A percentile compares a stretch with the other conserved stretches of the same genome.
These are phyloP conservation scores for Pestalotiopsis sp. DNA, from an alignment of 2,329 filamentous ascomycete genomes.

Conservation along the genomic window DNA sequence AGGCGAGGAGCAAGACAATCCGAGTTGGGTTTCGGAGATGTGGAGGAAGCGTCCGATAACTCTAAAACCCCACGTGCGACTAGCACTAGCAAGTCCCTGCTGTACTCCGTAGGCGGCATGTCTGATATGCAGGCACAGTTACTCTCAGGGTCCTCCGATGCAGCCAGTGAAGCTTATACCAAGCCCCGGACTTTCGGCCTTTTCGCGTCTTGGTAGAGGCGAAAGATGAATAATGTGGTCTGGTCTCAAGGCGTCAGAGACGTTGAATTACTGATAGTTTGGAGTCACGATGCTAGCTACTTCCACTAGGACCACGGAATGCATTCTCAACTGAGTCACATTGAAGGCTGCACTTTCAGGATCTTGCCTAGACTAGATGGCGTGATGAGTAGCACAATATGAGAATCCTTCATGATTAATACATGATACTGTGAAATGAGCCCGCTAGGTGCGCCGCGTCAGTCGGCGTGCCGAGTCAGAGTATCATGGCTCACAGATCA, in stretches of 20 bases:
- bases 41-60: background rate
- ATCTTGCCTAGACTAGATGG: background rate
- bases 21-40: background rate
- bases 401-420: too few relatives aligned
- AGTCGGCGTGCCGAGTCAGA: too few relatives aligned
- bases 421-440: too few relatives aligned
- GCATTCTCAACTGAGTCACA: background rate
- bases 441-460: too few relatives aligned
- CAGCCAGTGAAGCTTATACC: background rate
- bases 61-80: background rate
- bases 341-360: background rate
- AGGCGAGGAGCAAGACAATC: background rate
- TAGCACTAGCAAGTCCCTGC: background rate
- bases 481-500: too few relatives aligned
- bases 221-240: background rate
- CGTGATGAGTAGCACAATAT: background rate
- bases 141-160: background rate
- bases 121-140: background rate
- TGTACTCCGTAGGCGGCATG: background rate
- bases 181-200: background rate
- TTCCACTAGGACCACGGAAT: background rate
- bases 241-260: background rate
- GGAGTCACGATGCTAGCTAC: background rate
- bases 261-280: background rate
- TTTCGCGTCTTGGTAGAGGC: background rate